phyloP scores from a whole-genome alignment of 371 early-diverging fungal genomes.

The Syncephalastrum sp. region DNA sequence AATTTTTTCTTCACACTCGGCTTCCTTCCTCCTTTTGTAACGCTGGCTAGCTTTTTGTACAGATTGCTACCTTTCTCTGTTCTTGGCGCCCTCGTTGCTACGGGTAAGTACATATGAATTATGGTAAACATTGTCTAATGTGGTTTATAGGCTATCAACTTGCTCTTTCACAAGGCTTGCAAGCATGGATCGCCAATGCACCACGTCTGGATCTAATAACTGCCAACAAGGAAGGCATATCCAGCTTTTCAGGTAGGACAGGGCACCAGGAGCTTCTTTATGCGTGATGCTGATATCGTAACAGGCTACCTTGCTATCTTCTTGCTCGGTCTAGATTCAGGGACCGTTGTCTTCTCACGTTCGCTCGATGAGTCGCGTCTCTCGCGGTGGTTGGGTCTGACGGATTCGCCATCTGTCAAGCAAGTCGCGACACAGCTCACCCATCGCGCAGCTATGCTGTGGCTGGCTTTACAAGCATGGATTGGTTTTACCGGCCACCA shows the following conservation, averaged over 20 bases:
- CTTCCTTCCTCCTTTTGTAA: conserved; percentile 76
- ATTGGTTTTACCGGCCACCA: conserved; percentile 14
- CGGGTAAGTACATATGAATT: conserved; percentile 28
- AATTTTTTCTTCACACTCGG: conserved; percentile 97
- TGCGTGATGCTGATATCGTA: conserved; percentile 2
- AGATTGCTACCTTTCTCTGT: conserved; percentile 41
- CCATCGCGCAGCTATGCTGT: conserved; percentile 15
- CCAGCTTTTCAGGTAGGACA: conserved; percentile 68
- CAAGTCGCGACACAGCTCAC: conserved; percentile 15
- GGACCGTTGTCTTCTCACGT: conserved; percentile 32
- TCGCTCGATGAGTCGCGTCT: conserved; percentile 5
- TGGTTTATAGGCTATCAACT: conserved; percentile 53
- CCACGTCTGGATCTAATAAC: conserved; percentile 76
- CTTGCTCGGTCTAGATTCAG: conserved; percentile 68
- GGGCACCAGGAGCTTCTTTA: background rate
- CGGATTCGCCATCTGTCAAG: conserved; percentile 1
- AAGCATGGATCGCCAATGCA: conserved; percentile 76
- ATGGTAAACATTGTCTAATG: background rate
- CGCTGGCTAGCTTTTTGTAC: conserved; percentile 46
- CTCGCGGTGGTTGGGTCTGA: conserved; percentile 1
- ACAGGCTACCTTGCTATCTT: conserved; percentile 83
- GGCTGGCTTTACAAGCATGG: conserved; percentile 38
- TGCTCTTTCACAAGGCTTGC: conserved; percentile 55
- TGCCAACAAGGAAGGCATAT: conserved; percentile 92
- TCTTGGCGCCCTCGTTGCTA: conserved; percentile 45